Conservation (phyloP, 176 grass and related monocot genomes). For the Elymus sibiricus region DNA sequence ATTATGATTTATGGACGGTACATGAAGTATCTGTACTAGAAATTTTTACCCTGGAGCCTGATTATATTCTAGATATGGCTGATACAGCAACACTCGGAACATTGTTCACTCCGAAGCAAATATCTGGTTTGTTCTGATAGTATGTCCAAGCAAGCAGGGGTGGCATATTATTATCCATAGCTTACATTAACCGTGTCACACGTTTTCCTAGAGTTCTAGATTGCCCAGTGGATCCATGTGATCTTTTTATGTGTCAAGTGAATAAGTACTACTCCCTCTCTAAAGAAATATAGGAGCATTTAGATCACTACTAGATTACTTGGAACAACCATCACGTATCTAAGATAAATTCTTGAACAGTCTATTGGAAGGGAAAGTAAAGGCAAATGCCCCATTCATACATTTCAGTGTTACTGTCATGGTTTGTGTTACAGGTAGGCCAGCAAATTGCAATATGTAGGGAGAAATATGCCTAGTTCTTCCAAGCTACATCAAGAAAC, state of each 20-base stretch:
- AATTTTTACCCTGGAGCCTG: neutral
- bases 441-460: neutral
- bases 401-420: neutral
- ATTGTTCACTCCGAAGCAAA: neutral
- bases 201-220: neutral
- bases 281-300: too few species aligned
- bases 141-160: neutral
- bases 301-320: neutral
- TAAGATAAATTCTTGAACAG: neutral
- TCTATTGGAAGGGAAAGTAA: neutral
- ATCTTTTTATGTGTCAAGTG: neutral
- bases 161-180: too few species aligned
- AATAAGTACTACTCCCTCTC: too few species aligned
- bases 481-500: constrained; percentile 10
- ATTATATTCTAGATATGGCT: neutral
- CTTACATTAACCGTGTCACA: neutral
- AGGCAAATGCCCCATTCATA: constrained; percentile 11
- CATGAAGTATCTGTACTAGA: neutral
- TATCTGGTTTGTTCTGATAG: neutral
- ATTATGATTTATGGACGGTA: neutral
- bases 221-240: neutral
- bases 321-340: neutral
- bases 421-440: neutral
- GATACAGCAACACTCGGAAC: neutral
- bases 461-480: neutral